Percentiles rank a stretch among this genome's conserved stretches.
These are phyloP conservation scores for Lipomyces starkeyi DNA, from an alignment of 805 yeast genomes.

Conservation along the genomic window DNA sequence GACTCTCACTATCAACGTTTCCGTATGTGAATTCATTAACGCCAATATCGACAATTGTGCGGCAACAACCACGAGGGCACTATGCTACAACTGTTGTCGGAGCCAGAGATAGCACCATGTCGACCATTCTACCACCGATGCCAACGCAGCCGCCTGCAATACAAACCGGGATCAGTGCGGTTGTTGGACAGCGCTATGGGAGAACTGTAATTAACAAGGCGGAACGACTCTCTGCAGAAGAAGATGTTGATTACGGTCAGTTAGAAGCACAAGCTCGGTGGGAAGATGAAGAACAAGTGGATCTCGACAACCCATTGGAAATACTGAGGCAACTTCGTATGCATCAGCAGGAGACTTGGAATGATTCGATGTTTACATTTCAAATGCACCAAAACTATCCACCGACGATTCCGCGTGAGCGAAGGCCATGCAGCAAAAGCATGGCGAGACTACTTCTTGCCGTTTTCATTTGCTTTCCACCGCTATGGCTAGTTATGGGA, in stretches of 20 bases:
- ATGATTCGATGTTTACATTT: conserved; percentile 24
- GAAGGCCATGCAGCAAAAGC: conserved; percentile 10
- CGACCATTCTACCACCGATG: conserved; percentile 29
- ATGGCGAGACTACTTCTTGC: conserved; percentile 40
- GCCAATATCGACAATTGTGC: conserved; percentile 35
- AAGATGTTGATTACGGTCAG: neutral
- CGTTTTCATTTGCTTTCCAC: conserved; percentile 46
- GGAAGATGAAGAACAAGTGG: conserved; percentile 1
- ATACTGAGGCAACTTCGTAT: conserved; percentile 22
- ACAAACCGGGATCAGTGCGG: conserved; percentile 1
- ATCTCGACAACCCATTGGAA: conserved; percentile 21
- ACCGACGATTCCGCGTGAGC: conserved; percentile 14
- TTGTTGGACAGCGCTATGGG: conserved; percentile 17
- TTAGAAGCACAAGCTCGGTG: neutral
- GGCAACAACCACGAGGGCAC: conserved; percentile 31
- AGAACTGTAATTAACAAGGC: neutral
- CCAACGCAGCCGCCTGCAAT: conserved; percentile 10
- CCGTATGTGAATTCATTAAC: conserved; percentile 44
- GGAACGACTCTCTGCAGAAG: neutral
- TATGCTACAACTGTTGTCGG: conserved; percentile 27
- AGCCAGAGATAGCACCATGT: conserved; percentile 8
- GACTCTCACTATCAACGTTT: conserved; percentile 41
- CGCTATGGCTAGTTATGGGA: conserved; percentile 49
- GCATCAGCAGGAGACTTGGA: conserved; percentile 16
- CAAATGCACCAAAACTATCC: conserved; percentile 14